Evolutionary conservation across 164 flowering plant species (phyloP), one percentile per base, ranked within the genome.

Genomic region (Chimonanthus praecox): DNA sequence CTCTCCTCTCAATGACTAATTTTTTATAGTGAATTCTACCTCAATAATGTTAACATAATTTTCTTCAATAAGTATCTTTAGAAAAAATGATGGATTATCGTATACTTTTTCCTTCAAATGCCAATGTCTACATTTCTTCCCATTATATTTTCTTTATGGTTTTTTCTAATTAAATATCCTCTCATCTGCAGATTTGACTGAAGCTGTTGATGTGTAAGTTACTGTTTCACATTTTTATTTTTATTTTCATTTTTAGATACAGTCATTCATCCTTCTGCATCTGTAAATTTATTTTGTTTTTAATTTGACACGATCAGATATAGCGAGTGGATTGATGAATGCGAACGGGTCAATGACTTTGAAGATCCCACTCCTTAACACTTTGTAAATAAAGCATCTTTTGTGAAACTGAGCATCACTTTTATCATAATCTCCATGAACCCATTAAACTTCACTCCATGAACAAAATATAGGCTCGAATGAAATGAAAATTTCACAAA

Each of bases 281-380:
- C 11, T 54, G 10, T n/a, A 18, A 3, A 54, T 13, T 54, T 15
- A 10, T 20, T 44, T 11, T 50, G 18, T 49, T 2, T n/a, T n/a
- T 51, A 9, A 66, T 65, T 47, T n/a, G 15, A 73, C 3, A 43
- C 8, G 43, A 4, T 54, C 71, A 73, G 76, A 6, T 75, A 64
- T 44, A 75, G 73, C 21, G 77, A 75, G 47, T 75, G 77, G 77
- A 54, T 75, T 11, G 77, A 75, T 11, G 77, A 75, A 51, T 75
- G 73, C 47, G 77, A 70, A 64, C 68, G 73, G 69, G 73, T 47
- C 11, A 75, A 75, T 54, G 60, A 54, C 60, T 54, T 46, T 54
- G 60, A 10, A 54, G 60, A 54, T 54, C 60, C 60, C 8, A n/a
- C n/a, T 33, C 33, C 33, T 33, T 33, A 33, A 1, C 33, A 21